Evolutionary conservation across 1,284 basidiomycete species (phyloP).

Genomic region (Tilletiaria anomala): DNA sequence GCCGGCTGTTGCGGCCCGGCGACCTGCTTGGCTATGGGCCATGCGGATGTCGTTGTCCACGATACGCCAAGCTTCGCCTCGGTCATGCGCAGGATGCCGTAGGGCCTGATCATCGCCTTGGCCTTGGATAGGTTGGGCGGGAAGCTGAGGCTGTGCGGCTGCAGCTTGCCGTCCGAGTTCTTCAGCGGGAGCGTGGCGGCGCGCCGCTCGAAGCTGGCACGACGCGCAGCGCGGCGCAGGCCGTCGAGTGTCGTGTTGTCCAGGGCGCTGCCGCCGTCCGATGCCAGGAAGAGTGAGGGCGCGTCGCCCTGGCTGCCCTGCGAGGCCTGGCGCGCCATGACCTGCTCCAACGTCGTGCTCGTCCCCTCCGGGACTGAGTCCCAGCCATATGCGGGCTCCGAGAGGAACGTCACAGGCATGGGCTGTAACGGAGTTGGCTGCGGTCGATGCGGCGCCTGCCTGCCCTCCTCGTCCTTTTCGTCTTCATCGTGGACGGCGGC

Average conservation of each 20-base stretch:
- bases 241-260: slow-evolving; percentile 16
- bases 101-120: no score
- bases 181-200: not conserved
- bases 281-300: not conserved
- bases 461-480: no score
- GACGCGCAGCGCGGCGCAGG: slow-evolving; percentile 18
- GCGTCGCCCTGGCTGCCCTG: not conserved
- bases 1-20: no score
- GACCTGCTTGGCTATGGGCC: no score
- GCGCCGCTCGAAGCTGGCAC: slow-evolving; percentile 16
- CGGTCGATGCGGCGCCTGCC: no score
- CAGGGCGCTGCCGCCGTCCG: slow-evolving; percentile 1
- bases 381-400: slow-evolving; percentile 8
- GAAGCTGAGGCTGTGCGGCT: slow-evolving; percentile 2
- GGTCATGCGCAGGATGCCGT: no score
- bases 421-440: no score
- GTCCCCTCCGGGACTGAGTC: slow-evolving; percentile 15
- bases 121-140: no score
- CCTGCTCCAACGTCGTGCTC: slow-evolving; percentile 8
- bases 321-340: slow-evolving; percentile 10
- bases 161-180: slow-evolving; percentile 1
- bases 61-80: no score
- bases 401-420: not conserved
- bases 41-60: no score
- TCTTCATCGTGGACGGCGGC: no score